These are phyloP conservation scores for Meyerozyma smithsonii DNA, from an alignment of 1,139 yeast genomes.

Conservation along the genomic window DNA sequence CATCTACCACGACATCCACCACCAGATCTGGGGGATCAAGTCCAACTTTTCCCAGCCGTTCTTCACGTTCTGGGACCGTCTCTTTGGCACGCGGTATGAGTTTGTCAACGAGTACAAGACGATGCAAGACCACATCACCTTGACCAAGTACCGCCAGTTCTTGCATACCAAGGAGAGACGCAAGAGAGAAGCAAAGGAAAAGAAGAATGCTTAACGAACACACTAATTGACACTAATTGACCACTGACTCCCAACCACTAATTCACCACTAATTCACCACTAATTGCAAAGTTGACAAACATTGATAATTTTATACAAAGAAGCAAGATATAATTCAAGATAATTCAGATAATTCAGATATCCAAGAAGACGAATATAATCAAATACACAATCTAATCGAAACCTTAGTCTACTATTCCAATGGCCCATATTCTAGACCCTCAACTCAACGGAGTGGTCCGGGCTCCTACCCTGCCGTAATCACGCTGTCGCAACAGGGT, in stretches of 20 bases:
- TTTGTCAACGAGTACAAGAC: conserved; percentile 58
- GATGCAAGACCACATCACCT: conserved; percentile 53
- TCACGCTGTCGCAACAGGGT: too few species aligned
- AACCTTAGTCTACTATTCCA: too few species aligned
- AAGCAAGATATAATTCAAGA: too few species aligned
- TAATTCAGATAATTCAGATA: too few species aligned
- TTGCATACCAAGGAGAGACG: conserved; percentile 36
- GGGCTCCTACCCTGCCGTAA: too few species aligned
- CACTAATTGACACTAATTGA: not conserved
- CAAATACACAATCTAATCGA: too few species aligned
- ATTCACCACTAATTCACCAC: not conserved
- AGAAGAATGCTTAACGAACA: conserved; percentile 1
- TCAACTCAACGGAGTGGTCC: too few species aligned
- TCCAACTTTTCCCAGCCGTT: conserved; percentile 95
- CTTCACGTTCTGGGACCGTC: conserved; percentile 86
- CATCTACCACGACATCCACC: conserved; percentile 94
- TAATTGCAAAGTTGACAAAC: too few species aligned
- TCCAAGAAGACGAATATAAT: too few species aligned
- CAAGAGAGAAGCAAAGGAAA: not conserved
- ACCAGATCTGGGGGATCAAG: conserved; percentile 92
- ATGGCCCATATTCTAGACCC: too few species aligned
- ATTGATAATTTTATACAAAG: too few species aligned
- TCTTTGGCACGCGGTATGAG: conserved; percentile 67
- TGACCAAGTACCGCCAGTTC: conserved; percentile 59
- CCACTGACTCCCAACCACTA: not conserved